Evolutionary conservation across 1,284 basidiomycete species (phyloP), one percentile per base, ranked within the genome.

Genomic region (Flammula alnicola): DNA sequence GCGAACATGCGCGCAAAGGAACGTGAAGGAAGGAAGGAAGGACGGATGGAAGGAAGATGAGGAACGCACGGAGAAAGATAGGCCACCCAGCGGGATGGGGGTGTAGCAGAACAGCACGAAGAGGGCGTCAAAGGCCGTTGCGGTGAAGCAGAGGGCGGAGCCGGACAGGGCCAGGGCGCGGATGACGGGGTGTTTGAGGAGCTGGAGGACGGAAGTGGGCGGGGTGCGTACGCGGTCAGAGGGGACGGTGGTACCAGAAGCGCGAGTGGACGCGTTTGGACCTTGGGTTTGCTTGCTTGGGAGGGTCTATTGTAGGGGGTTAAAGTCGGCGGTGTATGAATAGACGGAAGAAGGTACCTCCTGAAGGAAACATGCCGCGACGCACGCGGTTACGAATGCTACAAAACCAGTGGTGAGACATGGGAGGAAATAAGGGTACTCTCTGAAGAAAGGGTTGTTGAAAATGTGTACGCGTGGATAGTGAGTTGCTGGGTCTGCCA

Each of bases 41-140:
- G 23, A 47, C 38, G 29, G 22, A 32, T 47, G 33, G 8, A 6
- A 35, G 35, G 16, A 19, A n/a, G 6, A 2, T 3, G 29, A 6
- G 27, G 19, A n/a, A 47, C 52, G 45, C 46, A 54, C 52, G 37
- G 40, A 40, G 32, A 51, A 51, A 11, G 39, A 32, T 10, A 54
- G 49, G 12, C 52, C 52, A 14, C 52, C 52, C 10, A 50, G 48
- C 17, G 32, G 39, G 19, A 54, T 40, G 31, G 52, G 38, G 9
- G 52, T 54, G 41, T 54, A 54, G 42, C 48, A 54, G 29, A 48
- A 54, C 26, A 54, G 44, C 22, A 54, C 49, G 23, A 54, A 54
- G 11, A 54, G 23, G 4, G 52, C 52, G 19, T 54, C 52, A 23
- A 54, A 54, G 1, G 52, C 44, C 14, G 52, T 54, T 17, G 49